These are phyloP conservation scores for Scutellaria barbata DNA, from an alignment of 257 asterid genomes.

Conservation along the genomic window DNA sequence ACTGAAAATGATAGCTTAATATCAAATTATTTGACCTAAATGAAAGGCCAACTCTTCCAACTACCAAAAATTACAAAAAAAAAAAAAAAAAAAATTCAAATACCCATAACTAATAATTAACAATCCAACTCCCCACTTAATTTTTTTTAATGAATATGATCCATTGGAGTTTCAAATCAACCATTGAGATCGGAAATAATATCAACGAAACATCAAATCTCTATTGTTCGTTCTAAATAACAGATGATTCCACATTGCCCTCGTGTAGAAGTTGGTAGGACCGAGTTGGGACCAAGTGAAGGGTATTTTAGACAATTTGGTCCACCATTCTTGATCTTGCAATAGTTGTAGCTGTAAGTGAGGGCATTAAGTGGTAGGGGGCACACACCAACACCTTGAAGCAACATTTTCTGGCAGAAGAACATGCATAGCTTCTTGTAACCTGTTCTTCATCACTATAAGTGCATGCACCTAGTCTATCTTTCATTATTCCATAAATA, in stretches of 20 bases:
- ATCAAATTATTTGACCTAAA: slow-evolving; percentile 51
- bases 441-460: slow-evolving; percentile 38
- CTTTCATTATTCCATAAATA: slow-evolving; percentile 30
- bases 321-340: not conserved
- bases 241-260: not conserved
- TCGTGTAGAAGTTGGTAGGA: not conserved
- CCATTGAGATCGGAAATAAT: too few relatives aligned
- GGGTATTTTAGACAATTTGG: slow-evolving; percentile 31
- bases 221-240: too few relatives aligned
- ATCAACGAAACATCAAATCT: too few relatives aligned
- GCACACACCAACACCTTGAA: slow-evolving; percentile 49
- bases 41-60: slow-evolving; percentile 33
- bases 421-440: slow-evolving; percentile 59
- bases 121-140: not conserved
- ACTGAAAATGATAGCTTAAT: slow-evolving; percentile 48
- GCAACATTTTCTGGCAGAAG: slow-evolving; percentile 59
- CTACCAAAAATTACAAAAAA: not conserved
- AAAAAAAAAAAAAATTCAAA: not conserved
- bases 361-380: slow-evolving; percentile 44
- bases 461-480: slow-evolving; percentile 55
- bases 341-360: slow-evolving; percentile 36
- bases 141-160: too few relatives aligned
- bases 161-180: not conserved
- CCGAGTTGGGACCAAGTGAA: not conserved
- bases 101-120: slow-evolving; percentile 20